A percentile compares a stretch with the other conserved stretches of the same genome.
phyloP scores from a whole-genome alignment of 2,329 filamentous ascomycete species.

The Colletotrichum liaoningense region DNA sequence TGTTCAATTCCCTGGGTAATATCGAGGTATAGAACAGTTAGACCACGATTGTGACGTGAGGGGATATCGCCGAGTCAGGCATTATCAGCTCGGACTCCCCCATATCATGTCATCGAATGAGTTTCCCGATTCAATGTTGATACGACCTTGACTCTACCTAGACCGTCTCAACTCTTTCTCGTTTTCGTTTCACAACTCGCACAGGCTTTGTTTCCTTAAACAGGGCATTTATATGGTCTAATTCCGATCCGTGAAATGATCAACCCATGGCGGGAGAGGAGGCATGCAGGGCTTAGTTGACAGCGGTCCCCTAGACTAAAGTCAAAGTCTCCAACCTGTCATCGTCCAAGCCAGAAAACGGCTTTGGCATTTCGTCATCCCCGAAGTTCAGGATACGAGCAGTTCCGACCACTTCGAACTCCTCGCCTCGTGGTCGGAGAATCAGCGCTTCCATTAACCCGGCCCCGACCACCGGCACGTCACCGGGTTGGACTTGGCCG shows the following conservation, averaged over 20 bases:
- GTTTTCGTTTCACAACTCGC: conserved; percentile 27
- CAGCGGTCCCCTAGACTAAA: neutral
- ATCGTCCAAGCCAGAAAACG: neutral
- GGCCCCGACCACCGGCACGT: neutral
- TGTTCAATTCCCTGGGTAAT: neutral
- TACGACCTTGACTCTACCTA: conserved; percentile 17
- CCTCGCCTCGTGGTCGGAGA: neutral
- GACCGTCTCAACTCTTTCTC: conserved; percentile 26
- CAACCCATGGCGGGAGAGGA: neutral
- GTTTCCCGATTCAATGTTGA: conserved; percentile 21
- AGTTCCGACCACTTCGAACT: conserved; percentile 1
- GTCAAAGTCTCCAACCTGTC: neutral
- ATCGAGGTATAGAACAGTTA: neutral
- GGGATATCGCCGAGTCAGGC: neutral
- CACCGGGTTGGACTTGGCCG: neutral
- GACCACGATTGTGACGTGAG: neutral
- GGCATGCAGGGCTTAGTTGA: neutral
- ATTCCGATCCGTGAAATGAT: neutral
- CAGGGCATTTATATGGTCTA: neutral
- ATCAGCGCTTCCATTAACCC: neutral
- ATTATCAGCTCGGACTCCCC: conserved; percentile 7
- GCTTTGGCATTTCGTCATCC: neutral
- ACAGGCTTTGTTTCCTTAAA: conserved; percentile 25
- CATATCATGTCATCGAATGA: conserved; percentile 7
- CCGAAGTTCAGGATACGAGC: neutral